Evolutionary conservation across 2,329 filamentous ascomycete genomes (phyloP).

Genomic region (Ceratocystiopsis minuta): DNA sequence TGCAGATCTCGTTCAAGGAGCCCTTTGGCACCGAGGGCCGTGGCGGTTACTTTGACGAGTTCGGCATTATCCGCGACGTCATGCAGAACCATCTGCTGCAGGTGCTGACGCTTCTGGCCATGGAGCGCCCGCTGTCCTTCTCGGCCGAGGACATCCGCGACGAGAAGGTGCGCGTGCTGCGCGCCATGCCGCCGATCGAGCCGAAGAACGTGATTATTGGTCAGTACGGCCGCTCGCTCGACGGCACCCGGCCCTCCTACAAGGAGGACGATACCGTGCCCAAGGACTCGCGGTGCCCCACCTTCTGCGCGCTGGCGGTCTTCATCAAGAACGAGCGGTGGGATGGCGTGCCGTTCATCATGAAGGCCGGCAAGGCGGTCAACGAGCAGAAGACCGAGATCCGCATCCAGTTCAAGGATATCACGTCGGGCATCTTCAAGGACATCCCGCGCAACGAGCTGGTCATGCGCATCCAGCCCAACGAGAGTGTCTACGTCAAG

Average conservation of each 20-base stretch:
- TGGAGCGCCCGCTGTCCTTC: conserved; percentile 97
- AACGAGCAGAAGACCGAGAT: conserved; percentile 99
- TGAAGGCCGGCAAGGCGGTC: conserved; percentile 96
- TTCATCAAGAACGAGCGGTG: conserved; percentile 99
- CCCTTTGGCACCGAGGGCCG: conserved; percentile 96
- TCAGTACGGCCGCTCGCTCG: conserved; percentile 90
- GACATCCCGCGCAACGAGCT: conserved; percentile 98
- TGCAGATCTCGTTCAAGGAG: conserved; percentile 99
- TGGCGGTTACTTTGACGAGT: conserved; percentile 98
- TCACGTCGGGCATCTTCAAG: conserved; percentile 98
- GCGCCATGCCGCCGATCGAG: conserved; percentile 84
- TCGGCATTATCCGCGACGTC: conserved; percentile 96
- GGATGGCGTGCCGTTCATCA: conserved; percentile 97
- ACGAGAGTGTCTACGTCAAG: conserved; percentile 99
- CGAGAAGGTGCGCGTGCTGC: conserved; percentile 92
- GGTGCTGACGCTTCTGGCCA: conserved; percentile 85
- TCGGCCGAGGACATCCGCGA: conserved; percentile 96
- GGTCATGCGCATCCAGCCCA: conserved; percentile 96
- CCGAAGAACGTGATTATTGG: conserved; percentile 99
- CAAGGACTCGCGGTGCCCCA: conserved; percentile 91
- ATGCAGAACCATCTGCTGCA: conserved; percentile 99
- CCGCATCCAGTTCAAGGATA: conserved; percentile 97
- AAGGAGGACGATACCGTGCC: conserved; percentile 98
- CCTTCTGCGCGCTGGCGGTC: conserved; percentile 90
- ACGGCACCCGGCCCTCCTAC: conserved; percentile 92